phyloP scores from a whole-genome alignment of 176 grass and related monocot genomes.

The Secale cereale region DNA sequence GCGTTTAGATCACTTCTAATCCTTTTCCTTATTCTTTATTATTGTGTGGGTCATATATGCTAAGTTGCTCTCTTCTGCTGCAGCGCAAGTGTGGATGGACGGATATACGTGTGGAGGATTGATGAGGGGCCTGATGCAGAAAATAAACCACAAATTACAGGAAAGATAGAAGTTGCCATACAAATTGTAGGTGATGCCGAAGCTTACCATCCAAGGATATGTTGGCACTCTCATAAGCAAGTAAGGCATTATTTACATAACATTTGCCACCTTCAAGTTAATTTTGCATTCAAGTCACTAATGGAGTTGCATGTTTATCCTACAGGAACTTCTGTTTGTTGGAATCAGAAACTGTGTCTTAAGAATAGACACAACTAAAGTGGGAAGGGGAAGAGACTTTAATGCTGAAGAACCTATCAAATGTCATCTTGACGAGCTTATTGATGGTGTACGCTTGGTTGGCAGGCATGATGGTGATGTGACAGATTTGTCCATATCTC shows the following conservation, averaged over 20 bases:
- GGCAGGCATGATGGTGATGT: slow-evolving; percentile 87
- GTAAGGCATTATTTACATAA: slow-evolving; percentile 41
- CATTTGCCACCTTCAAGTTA: not conserved
- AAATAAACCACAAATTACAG: slow-evolving; percentile 89
- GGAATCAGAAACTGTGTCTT: slow-evolving; percentile 81
- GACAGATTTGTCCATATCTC: slow-evolving; percentile 93
- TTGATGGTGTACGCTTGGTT: slow-evolving; percentile 78
- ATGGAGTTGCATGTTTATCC: not conserved
- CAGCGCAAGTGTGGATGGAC: slow-evolving; percentile 88
- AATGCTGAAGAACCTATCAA: slow-evolving; percentile 73
- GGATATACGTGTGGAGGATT: slow-evolving; percentile 94
- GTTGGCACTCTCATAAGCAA: slow-evolving; percentile 99
- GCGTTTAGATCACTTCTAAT: too few species aligned
- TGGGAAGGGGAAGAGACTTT: slow-evolving; percentile 77
- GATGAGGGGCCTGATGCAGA: slow-evolving; percentile 89
- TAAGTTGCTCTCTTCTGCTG: slow-evolving; percentile 31
- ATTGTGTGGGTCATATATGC: not conserved
- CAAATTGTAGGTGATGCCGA: slow-evolving; percentile 75
- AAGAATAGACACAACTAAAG: slow-evolving; percentile 88
- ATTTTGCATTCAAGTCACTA: not conserved
- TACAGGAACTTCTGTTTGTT: slow-evolving; percentile 93
- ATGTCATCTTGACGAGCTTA: slow-evolving; percentile 76
- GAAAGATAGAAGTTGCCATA: slow-evolving; percentile 77
- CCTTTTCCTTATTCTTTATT: not conserved
- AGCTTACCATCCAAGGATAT: slow-evolving; percentile 93